Evolutionary conservation across 495 filamentous ascomycete genomes (phyloP).

Genomic region (Lophiotrema nucula): DNA sequence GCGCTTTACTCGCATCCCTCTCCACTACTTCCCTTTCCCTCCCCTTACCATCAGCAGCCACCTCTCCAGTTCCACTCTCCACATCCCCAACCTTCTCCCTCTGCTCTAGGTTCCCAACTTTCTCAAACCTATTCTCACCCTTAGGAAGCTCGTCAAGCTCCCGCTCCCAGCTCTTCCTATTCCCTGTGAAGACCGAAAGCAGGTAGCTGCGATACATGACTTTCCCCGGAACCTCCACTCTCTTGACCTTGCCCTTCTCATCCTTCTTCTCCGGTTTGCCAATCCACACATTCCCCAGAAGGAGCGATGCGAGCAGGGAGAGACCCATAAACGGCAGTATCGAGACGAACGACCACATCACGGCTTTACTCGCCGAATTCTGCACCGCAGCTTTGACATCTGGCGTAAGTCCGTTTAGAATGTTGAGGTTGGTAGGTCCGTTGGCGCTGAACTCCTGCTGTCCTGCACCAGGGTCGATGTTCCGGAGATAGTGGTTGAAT

Average conservation of each 20-base stretch:
- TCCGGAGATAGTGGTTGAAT: conserved; percentile 25
- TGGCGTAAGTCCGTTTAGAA: conserved; percentile 8
- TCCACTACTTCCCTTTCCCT: no score
- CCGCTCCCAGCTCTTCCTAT: background rate
- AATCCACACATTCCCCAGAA: conserved; percentile 58
- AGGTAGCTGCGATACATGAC: conserved; percentile 6
- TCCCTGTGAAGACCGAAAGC: background rate
- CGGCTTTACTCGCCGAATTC: conserved; percentile 45
- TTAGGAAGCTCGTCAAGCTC: background rate
- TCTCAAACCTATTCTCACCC: background rate
- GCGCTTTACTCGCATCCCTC: no score
- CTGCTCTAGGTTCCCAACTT: no score
- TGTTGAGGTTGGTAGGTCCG: conserved; percentile 30
- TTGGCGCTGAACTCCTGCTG: conserved; percentile 12
- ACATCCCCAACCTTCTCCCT: background rate
- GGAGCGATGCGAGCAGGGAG: conserved; percentile 45
- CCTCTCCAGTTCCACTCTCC: background rate
- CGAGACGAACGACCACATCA: conserved; percentile 57
- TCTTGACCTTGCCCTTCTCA: conserved; percentile 19
- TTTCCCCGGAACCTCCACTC: conserved; percentile 7
- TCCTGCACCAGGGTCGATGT: conserved; percentile 20
- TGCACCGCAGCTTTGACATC: conserved; percentile 34
- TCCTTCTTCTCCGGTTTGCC: conserved; percentile 29
- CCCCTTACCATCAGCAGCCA: no score
- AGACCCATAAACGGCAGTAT: conserved; percentile 56